Conservation (phyloP, 768 basidiomycete genomes). For the Russula griseocarnosa region DNA sequence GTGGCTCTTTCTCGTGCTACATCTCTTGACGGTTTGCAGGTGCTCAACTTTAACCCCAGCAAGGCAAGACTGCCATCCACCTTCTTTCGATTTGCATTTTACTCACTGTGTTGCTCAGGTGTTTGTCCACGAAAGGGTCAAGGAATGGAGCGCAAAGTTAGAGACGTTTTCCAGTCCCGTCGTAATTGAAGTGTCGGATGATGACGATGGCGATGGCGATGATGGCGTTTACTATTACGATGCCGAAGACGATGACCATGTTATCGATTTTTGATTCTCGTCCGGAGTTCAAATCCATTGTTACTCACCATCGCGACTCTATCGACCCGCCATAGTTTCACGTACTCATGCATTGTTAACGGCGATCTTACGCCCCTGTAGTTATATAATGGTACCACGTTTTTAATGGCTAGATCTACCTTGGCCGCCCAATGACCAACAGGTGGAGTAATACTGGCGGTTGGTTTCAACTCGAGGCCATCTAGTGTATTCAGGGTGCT, state of each 20-base stretch:
- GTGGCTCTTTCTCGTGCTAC: conserved; percentile 89
- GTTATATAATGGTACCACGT: conserved; percentile 4
- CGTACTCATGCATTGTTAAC: neutral
- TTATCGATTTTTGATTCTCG: conserved; percentile 9
- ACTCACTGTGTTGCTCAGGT: conserved; percentile 13
- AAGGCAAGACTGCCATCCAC: conserved; percentile 48
- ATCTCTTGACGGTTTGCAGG: conserved; percentile 77
- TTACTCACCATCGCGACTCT: neutral
- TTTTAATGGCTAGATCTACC: neutral
- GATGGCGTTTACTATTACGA: too few species aligned
- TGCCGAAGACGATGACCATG: neutral
- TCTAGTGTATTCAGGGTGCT: neutral
- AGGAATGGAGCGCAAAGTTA: conserved; percentile 67
- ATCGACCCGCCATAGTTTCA: neutral
- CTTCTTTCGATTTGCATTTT: neutral
- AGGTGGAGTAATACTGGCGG: neutral
- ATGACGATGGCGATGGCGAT: too few species aligned
- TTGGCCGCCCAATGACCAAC: neutral
- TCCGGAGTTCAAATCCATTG: neutral
- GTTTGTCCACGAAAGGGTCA: conserved; percentile 46
- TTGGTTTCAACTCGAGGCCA: neutral
- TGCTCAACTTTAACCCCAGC: conserved; percentile 67
- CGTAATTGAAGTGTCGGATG: conserved; percentile 7
- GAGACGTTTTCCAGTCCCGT: conserved; percentile 41
- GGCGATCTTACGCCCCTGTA: neutral